Percentiles rank a stretch among this genome's conserved stretches.
phyloP scores from a whole-genome alignment of 2,329 filamentous ascomycete species.

The Penicillium sclerotigenum region DNA sequence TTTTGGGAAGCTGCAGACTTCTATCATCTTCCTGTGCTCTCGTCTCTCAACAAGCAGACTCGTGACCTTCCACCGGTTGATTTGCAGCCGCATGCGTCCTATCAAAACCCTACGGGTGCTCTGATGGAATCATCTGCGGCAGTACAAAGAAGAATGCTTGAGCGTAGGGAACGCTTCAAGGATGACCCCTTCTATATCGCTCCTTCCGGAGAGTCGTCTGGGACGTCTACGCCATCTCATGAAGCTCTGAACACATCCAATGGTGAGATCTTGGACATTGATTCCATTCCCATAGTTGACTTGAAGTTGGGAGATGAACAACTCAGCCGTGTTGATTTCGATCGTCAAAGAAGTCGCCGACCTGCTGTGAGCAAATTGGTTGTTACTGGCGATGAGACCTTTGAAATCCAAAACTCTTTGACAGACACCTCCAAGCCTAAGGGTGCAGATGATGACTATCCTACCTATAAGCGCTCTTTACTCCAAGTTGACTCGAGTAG shows the following conservation, averaged over 20 bases:
- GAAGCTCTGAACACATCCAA: slow-evolving; percentile 71
- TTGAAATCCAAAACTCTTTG: slow-evolving; percentile 46
- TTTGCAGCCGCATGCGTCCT: slow-evolving; percentile 31
- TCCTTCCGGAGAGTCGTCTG: slow-evolving; percentile 51
- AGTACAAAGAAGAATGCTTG: slow-evolving; percentile 68
- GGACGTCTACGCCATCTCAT: slow-evolving; percentile 72
- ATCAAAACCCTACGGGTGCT: slow-evolving; percentile 32
- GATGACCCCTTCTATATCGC: slow-evolving; percentile 96
- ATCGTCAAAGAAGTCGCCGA: slow-evolving; percentile 32
- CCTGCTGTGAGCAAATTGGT: slow-evolving; percentile 59
- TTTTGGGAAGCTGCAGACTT: slow-evolving; percentile 28
- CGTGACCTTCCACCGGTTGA: slow-evolving; percentile 22
- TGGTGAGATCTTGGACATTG: slow-evolving; percentile 78
- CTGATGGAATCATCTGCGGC: slow-evolving; percentile 69
- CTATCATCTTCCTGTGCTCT: slow-evolving; percentile 37
- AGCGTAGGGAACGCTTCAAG: slow-evolving; percentile 75
- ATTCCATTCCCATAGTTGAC: slow-evolving; percentile 94
- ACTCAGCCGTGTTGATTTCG: slow-evolving; percentile 15
- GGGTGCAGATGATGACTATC: slow-evolving; percentile 17
- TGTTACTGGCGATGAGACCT: slow-evolving; percentile 70
- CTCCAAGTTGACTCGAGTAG: slow-evolving; percentile 85
- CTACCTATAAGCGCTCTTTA: slow-evolving; percentile 59
- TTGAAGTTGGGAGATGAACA: slow-evolving; percentile 66
- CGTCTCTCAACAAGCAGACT: slow-evolving; percentile 17
- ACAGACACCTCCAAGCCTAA: slow-evolving; percentile 45